These are phyloP conservation scores for Phialophora tarda DNA, from an alignment of 2,329 filamentous ascomycete species.

Conservation along the genomic window DNA sequence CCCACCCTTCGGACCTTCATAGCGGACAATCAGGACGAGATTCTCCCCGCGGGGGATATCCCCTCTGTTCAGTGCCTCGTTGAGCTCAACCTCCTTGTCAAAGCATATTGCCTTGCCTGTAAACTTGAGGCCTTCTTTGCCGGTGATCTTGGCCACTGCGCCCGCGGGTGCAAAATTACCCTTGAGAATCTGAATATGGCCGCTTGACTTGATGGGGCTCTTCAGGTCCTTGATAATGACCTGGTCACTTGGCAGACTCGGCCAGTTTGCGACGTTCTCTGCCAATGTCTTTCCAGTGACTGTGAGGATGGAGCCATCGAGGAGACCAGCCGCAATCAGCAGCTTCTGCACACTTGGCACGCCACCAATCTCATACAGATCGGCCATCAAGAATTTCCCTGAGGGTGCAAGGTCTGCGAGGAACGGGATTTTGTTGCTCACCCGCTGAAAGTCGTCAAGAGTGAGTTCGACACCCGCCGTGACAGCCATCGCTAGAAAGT, in stretches of 20 bases:
- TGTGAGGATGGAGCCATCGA: constrained; percentile 79
- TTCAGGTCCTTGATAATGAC: constrained; percentile 79
- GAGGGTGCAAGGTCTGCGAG: constrained; percentile 84
- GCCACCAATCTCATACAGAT: constrained; percentile 83
- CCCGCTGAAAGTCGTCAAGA: constrained; percentile 80
- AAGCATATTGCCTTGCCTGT: constrained; percentile 82
- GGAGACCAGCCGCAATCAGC: constrained; percentile 73
- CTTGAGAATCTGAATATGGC: constrained; percentile 84
- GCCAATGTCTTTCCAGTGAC: constrained; percentile 83
- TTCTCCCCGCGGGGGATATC: constrained; percentile 77
- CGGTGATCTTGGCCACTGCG: constrained; percentile 94
- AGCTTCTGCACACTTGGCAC: constrained; percentile 86
- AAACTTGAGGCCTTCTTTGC: constrained; percentile 87
- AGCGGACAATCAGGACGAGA: constrained; percentile 86
- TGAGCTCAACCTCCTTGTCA: constrained; percentile 80
- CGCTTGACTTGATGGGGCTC: constrained; percentile 83
- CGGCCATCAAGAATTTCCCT: constrained; percentile 85
- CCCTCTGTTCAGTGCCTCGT: constrained; percentile 73
- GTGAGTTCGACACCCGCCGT: constrained; percentile 78
- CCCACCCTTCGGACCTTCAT: constrained; percentile 91
- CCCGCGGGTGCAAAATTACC: constrained; percentile 89
- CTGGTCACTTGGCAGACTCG: constrained; percentile 77
- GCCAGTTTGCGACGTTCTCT: constrained; percentile 78
- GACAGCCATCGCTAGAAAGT: constrained; percentile 88
- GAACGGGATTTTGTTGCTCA: constrained; percentile 82